Conservation (phyloP, 257 asterid genomes). For the Phtheirospermum japonicum region DNA sequence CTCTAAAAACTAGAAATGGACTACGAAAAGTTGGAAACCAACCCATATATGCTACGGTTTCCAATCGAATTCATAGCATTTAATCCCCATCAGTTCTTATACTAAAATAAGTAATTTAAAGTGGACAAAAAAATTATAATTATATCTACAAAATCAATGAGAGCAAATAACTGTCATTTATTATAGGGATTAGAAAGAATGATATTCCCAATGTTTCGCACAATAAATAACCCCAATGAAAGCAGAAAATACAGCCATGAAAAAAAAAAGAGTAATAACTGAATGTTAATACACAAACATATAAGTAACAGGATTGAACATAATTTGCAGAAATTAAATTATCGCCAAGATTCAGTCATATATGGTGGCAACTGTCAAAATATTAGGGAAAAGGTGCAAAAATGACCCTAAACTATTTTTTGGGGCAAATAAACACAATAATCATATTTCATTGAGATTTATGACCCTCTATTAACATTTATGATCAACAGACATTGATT, state of each 20-base stretch:
- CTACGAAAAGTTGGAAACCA: neutral
- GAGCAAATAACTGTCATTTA: neutral
- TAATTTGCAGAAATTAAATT: neutral
- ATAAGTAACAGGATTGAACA: neutral
- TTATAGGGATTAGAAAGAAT: constrained; percentile 7
- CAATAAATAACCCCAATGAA: neutral
- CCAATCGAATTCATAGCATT: neutral
- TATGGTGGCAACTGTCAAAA: neutral
- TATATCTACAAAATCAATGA: too few species aligned
- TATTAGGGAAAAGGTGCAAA: too few species aligned
- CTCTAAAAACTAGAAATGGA: neutral
- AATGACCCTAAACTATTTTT: too few species aligned
- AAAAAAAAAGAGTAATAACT: neutral
- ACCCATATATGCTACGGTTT: neutral
- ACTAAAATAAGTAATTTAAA: neutral
- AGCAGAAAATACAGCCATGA: neutral
- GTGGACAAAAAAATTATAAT: too few species aligned
- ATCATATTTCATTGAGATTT: too few species aligned
- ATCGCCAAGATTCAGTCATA: neutral
- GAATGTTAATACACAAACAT: neutral
- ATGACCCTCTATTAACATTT: too few species aligned
- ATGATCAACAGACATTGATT: neutral
- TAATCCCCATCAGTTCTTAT: neutral
- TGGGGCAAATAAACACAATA: too few species aligned
- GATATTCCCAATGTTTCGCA: neutral